Percentiles rank a stretch among this genome's conserved stretches.
Conservation (phyloP, 2,329 filamentous ascomycete species). For the Aaosphaeria pasadenensis region DNA sequence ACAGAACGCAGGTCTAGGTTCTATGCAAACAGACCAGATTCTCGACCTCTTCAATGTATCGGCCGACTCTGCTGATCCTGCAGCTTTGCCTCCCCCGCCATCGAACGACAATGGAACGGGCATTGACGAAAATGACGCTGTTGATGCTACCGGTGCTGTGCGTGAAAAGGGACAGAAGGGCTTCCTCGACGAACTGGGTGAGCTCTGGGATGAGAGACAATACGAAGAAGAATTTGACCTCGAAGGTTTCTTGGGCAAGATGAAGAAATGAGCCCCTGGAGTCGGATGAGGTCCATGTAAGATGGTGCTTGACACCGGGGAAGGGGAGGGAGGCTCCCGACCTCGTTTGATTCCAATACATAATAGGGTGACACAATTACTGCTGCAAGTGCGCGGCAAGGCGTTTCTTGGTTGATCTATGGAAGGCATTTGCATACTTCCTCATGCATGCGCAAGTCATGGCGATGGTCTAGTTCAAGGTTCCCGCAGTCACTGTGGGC, state of each 20-base stretch:
- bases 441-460: too few species aligned
- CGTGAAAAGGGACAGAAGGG: constrained; percentile 95
- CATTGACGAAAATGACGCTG: constrained; percentile 81
- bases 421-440: too few species aligned
- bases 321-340: too few species aligned
- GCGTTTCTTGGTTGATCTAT: too few species aligned
- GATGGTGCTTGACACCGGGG: too few species aligned
- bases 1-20: constrained; percentile 89
- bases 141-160: constrained; percentile 79
- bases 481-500: too few species aligned
- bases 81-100: constrained; percentile 50
- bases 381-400: too few species aligned
- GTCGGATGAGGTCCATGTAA: too few species aligned
- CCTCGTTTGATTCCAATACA: too few species aligned
- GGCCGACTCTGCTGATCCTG: constrained; percentile 52
- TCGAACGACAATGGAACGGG: constrained; percentile 65
- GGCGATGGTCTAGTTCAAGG: too few species aligned
- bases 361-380: too few species aligned
- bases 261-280: constrained; percentile 54
- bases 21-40: constrained; percentile 98
- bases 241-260: constrained; percentile 90
- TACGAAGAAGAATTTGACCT: constrained; percentile 98
- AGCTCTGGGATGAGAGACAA: constrained; percentile 95
- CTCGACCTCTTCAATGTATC: constrained; percentile 87
- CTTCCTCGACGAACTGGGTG: constrained; percentile 90